Conservation (phyloP, 768 basidiomycete genomes). For the Lactarius quietus region DNA sequence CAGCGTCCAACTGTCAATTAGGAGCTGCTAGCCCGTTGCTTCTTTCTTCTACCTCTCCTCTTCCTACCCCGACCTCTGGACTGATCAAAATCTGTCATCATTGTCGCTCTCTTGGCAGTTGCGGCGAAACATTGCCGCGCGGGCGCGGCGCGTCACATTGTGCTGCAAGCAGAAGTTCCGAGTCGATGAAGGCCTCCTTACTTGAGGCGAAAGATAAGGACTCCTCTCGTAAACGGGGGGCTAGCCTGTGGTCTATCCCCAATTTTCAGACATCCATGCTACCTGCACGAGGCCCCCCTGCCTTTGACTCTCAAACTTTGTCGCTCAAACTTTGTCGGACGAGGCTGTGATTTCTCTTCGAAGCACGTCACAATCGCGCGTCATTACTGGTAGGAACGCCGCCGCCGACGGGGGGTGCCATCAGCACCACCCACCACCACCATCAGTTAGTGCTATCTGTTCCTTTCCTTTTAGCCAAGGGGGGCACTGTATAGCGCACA, state of each 20-base stretch:
- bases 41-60: not conserved
- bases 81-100: conserved; percentile 2
- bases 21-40: not conserved
- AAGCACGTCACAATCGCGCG: conserved; percentile 5
- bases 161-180: not conserved
- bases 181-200: not conserved
- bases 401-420: not conserved
- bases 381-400: conserved; percentile 3
- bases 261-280: conserved; percentile 1
- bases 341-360: conserved; percentile 5
- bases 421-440: conserved; percentile 13
- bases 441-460: conserved; percentile 5
- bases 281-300: conserved; percentile 13
- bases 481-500: not conserved
- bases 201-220: conserved; percentile 9
- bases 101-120: not conserved
- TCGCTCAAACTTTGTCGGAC: not conserved
- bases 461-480: not conserved
- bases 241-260: conserved; percentile 14
- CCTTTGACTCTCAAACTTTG: not conserved
- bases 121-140: not conserved
- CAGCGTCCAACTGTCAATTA: not conserved
- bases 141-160: not conserved
- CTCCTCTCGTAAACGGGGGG: conserved; percentile 12
- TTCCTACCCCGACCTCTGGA: not conserved